These are phyloP conservation scores for Cadophora gregata DNA, from an alignment of 2,329 filamentous ascomycete species.

Conservation along the genomic window DNA sequence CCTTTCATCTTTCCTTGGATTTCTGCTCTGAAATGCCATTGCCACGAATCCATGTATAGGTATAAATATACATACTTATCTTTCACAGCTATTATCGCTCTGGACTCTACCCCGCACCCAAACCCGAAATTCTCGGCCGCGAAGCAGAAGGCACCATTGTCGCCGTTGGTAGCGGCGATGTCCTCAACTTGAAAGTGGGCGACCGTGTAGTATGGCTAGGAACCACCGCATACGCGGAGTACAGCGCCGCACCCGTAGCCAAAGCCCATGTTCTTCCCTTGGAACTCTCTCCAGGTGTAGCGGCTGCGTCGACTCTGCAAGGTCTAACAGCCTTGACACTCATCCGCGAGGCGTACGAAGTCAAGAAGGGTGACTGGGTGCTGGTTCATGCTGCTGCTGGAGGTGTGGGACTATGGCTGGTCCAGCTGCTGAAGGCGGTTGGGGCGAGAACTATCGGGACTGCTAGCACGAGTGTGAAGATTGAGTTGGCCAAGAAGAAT, in stretches of 20 bases:
- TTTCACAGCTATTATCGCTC: slow-evolving; percentile 75
- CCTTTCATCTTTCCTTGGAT: slow-evolving; percentile 1
- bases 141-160: slow-evolving; percentile 79
- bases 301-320: slow-evolving; percentile 76
- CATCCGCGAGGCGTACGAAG: slow-evolving; percentile 73
- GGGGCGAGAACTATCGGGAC: slow-evolving; percentile 83
- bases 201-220: slow-evolving; percentile 75
- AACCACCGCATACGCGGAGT: slow-evolving; percentile 60
- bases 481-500: slow-evolving; percentile 68
- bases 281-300: slow-evolving; percentile 63
- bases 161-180: slow-evolving; percentile 58
- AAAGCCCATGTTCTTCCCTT: slow-evolving; percentile 69
- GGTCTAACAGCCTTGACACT: slow-evolving; percentile 84
- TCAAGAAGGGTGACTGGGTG: slow-evolving; percentile 79
- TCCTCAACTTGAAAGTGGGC: slow-evolving; percentile 64
- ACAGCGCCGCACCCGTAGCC: slow-evolving; percentile 57
- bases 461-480: slow-evolving; percentile 75
- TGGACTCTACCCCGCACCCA: slow-evolving; percentile 75
- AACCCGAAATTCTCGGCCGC: slow-evolving; percentile 79
- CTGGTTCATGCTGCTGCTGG: slow-evolving; percentile 87
- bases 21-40: no score
- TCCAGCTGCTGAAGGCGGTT: slow-evolving; percentile 73
- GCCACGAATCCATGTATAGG: no score
- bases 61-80: slow-evolving; percentile 20
- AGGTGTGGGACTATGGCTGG: slow-evolving; percentile 77